Percentiles rank a stretch among this genome's conserved stretches.
phyloP scores from a whole-genome alignment of 345 rosid species.

The Balakata baccata region DNA sequence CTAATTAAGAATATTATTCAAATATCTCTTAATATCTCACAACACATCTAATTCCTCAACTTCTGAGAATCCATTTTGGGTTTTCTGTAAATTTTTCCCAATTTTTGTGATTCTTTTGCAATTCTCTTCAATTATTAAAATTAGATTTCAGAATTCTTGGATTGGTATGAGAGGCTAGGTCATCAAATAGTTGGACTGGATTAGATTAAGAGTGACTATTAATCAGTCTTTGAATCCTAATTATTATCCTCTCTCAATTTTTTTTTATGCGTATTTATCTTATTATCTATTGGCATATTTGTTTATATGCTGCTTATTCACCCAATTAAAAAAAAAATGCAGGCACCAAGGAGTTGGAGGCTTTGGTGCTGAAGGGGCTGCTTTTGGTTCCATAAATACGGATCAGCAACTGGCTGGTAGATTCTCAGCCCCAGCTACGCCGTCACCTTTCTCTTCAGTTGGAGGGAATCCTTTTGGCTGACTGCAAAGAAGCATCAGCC shows the following conservation, averaged over 20 bases:
- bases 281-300: not conserved
- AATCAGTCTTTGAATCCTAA: not conserved
- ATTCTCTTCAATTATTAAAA: not conserved
- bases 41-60: not conserved
- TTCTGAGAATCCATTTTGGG: not conserved
- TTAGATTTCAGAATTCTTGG: not conserved
- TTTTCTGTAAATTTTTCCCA: not conserved
- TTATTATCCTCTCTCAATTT: not conserved
- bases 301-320: not conserved
- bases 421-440: constrained; percentile 38
- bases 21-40: no score
- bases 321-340: not conserved
- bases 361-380: constrained; percentile 35
- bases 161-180: not conserved
- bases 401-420: constrained; percentile 46
- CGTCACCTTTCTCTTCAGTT: constrained; percentile 43
- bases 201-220: not conserved
- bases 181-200: not conserved
- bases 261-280: not conserved
- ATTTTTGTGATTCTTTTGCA: not conserved
- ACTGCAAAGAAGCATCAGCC: constrained; percentile 35
- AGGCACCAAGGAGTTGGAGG: constrained; percentile 42
- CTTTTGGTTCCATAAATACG: constrained; percentile 38
- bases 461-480: constrained; percentile 76
- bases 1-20: no score